Base-by-base conservation (phyloP, 2,329 filamentous ascomycete genomes). In the Xylariaceae sp. region DNA sequence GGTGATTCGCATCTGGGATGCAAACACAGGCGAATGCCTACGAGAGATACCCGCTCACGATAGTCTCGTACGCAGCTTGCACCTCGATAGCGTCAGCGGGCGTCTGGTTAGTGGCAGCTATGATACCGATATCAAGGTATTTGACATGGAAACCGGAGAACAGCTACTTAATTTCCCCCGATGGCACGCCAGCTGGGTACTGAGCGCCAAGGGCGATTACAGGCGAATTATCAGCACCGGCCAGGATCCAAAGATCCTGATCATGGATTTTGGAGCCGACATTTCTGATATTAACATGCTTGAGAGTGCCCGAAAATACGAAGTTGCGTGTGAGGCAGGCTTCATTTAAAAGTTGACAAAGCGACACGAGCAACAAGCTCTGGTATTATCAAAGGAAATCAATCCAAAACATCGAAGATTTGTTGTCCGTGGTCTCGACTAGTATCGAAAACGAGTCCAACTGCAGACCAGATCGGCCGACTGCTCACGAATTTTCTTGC, bases 121-220 rank as follows among this genome's bases (percentile, higher is more conserved):
- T 71, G 94, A 99, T 70, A 90, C 91, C 64, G 92, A 93, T 65
- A 92, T 99, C 70, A 96, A 95, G 70, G 91, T 97, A 1, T 97
- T 92, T 73, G 89, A 97, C 70, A 88, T 94, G 74, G 85, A 87
- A 60, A 88, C 87, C 2, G 93, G 92, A 27, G 77, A 86, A 40
- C 81, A 91, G 62, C 81, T 93, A 55, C 83, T 95, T 58, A 87
- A 92, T 64, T 93, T 97, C 66, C 89, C 92, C n/a, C 86, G 89
- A 62, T 97, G 92, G 92, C 96, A 96, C 53, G 88, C 88, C 9
- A 96, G 91, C 73, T 99, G 94, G 94, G 95, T 99, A 67, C 77
- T 99, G 54, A 92, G 91, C 60, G 94, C 94, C 45, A 97, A 97
- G 80, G 92, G 90, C 59, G 93, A 99, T 70, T 97, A 97, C 72